Evolutionary conservation across 805 yeast genomes (phyloP), one percentile per base, ranked within the genome.

Genomic region (Millerago galiae): DNA sequence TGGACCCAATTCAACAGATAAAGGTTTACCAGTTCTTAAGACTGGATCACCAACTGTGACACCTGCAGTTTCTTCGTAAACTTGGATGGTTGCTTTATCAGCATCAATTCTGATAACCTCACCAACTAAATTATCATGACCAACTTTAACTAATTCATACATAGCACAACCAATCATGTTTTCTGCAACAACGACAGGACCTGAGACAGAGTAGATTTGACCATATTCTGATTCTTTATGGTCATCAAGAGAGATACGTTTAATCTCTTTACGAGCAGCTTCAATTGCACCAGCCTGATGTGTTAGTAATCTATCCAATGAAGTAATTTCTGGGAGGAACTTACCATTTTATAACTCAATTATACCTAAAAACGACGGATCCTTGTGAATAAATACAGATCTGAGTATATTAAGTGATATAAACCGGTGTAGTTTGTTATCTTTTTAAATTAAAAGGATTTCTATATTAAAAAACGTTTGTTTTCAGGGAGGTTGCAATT

Each of bases 11-110:
- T 93, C 99, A 42, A 93, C 99, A 40, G 97, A 89, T 55, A 93
- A 74, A n/a, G 99, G 99, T 68, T 93, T 89, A 51, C 99, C 99
- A 7, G 99, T 93, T 72, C 99, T 83, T 59, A 87, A 71, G 41
- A 93, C 99, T 3, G 99, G 99, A 65, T 93, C 99, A 59, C 99
- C 99, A 37, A 93, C 98, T 36, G 97, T 91, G 45, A 93, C 93
- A 71, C 99, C 99, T 2, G 98, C 95, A 36, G 99, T 93, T 69
- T 93, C 99, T 72, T 93, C 99, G 67, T 93, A 93, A 44, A 93
- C 99, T 75, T 93, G 99, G 58, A 93, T 88, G 37, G 99, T 93
- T 46, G 97, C 96, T 69, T 90, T 91, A 64, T 93, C 99, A 51
- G 81, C 95, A 60, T 81, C 93, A 53, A 93, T 91, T 74, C 99